A percentile compares a stretch with the other conserved stretches of the same genome.
These are phyloP conservation scores for Cladorrhinum samala DNA, from an alignment of 495 filamentous ascomycete species.

Conservation along the genomic window DNA sequence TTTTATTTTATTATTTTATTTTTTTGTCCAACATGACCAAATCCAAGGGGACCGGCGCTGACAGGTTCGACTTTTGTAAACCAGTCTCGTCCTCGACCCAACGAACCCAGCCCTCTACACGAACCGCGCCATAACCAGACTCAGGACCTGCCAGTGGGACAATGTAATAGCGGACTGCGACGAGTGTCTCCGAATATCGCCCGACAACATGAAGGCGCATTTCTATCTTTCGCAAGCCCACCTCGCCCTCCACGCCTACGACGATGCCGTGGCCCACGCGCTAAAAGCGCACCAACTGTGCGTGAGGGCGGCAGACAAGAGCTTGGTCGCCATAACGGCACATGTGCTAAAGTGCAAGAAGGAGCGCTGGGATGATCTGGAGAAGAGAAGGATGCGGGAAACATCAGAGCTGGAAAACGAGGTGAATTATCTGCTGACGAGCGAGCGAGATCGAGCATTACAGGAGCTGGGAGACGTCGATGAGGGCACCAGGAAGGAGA, in stretches of 20 bases:
- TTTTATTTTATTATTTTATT: too few species aligned
- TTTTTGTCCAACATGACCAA: neutral
- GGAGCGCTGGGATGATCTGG: conserved; percentile 57
- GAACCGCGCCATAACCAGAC: conserved; percentile 81
- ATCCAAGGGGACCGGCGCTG: neutral
- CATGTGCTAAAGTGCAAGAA: conserved; percentile 76
- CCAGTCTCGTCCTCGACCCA: conserved; percentile 55
- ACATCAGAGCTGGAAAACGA: conserved; percentile 50
- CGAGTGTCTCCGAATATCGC: conserved; percentile 59
- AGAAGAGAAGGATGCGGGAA: conserved; percentile 40
- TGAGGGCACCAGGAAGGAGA: conserved; percentile 43
- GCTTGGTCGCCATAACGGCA: conserved; percentile 57
- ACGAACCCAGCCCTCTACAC: conserved; percentile 64
- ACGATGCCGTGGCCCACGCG: conserved; percentile 68
- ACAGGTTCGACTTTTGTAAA: too few species aligned
- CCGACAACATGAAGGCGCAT: conserved; percentile 70
- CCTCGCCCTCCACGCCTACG: conserved; percentile 63
- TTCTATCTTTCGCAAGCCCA: conserved; percentile 82
- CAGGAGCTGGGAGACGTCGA: conserved; percentile 26
- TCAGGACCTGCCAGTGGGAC: conserved; percentile 66
- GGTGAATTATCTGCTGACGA: conserved; percentile 37
- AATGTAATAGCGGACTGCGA: conserved; percentile 75
- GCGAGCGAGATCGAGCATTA: conserved; percentile 26
- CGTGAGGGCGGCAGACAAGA: conserved; percentile 50
- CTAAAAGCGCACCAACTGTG: conserved; percentile 69